Evolutionary conservation across 1,284 basidiomycete species (phyloP), one percentile per base, ranked within the genome.

Genomic region (Cutaneotrichosporon cutaneum): DNA sequence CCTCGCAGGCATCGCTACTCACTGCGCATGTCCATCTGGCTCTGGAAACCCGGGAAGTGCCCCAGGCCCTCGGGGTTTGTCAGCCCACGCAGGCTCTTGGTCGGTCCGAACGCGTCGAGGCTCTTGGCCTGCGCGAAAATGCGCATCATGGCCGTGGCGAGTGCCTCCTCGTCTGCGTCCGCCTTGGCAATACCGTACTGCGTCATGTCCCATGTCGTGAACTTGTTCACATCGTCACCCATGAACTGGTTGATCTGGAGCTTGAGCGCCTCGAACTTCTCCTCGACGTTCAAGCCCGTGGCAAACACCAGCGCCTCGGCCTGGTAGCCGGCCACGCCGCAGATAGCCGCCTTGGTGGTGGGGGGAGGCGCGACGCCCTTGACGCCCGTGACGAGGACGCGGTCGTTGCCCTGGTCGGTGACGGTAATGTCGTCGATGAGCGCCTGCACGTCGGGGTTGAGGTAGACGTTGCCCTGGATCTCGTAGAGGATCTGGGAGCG

Each of bases 371-470:
- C 57, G 1, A 63, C 24, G 7, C 71, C 71, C 7, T 36, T 45
- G 13, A 72, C 66, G 6, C 69, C 69, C 0, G 63, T 59, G 14
- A 71, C 66, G 10, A 54, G 54, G 11, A 71, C 71, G 21, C 68
- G 63, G 59, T 72, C 61, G 21, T 52, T 45, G 3, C 64, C 69
- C 5, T 56, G 26, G 27, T 68, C 59, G 7, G 54, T 56, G 14
- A 70, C 61, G 24, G 27, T 27, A 39, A 72, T 67, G 44, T 64
- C 36, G 57, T 60, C 45, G 14, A 72, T 60, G 26, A 70, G 56
- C 14, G 64, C 71, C 30, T 66, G 64, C 0, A 72, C 71, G 53
- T 72, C 71, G 5, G 71, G 66, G 56, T 72, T 72, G 47, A 68
- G 66, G 60, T 72, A 72, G 6, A 68, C 58, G 44, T 66, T 63